Evolutionary conservation across 257 asterid species (phyloP).

Genomic region (Oldenlandia corymbosa): DNA sequence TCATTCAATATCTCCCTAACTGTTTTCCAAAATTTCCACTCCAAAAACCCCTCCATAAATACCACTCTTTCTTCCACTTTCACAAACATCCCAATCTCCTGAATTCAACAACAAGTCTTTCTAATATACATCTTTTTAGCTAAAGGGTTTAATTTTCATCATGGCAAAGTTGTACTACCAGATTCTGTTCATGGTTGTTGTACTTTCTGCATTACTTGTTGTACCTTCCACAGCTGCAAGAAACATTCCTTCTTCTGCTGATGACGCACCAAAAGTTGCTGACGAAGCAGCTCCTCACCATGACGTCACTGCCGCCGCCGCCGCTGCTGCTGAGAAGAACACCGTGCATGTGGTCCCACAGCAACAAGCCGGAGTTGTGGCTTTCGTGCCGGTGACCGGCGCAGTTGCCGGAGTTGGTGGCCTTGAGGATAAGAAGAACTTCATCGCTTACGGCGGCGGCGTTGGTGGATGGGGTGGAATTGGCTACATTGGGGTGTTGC

Average conservation of each 20-base stretch:
- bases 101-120: too few relatives aligned
- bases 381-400: too few relatives aligned
- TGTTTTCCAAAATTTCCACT: conserved; percentile 24
- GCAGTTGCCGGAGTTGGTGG: conserved; percentile 26
- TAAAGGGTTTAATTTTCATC: too few relatives aligned
- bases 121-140: too few relatives aligned
- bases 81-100: conserved; percentile 20
- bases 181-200: conserved; percentile 20
- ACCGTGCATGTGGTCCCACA: conserved; percentile 6
- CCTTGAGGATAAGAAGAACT: conserved; percentile 50
- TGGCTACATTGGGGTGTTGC: conserved; percentile 48
- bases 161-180: conserved; percentile 37
- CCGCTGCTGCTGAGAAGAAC: conserved; percentile 15
- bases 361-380: conserved; percentile 21
- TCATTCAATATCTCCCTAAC: conserved; percentile 17
- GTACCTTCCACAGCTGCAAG: conserved; percentile 50
- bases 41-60: conserved; percentile 33
- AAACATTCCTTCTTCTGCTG: conserved; percentile 32
- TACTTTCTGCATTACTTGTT: conserved; percentile 31
- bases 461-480: conserved; percentile 44
- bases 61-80: conserved; percentile 15
- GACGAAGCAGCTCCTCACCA: too few relatives aligned
- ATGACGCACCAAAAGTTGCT: too few relatives aligned
- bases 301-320: conserved; percentile 2
- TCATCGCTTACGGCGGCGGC: conserved; percentile 57